Conservation (phyloP, 2,329 filamentous ascomycete genomes). For the Penicillium sp. region DNA sequence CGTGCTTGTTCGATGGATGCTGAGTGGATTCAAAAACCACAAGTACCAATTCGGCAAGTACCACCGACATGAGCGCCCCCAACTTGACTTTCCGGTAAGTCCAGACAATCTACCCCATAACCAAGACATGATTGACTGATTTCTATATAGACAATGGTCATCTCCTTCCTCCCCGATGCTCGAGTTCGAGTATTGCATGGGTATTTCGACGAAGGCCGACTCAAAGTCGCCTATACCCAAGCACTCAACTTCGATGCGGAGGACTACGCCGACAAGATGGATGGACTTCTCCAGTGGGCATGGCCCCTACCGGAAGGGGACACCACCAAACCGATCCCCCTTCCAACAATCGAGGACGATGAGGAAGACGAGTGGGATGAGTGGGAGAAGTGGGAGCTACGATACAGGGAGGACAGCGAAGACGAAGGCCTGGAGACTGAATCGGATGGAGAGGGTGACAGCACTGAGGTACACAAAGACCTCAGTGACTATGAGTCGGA, state of each 20-base stretch:
- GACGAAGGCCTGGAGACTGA: background rate
- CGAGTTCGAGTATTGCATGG: constrained; percentile 11
- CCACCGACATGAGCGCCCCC: background rate
- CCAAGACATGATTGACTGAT: background rate
- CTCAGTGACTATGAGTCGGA: background rate
- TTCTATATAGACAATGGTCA: constrained; percentile 4
- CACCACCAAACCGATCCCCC: constrained; percentile 3
- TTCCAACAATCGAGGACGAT: constrained; percentile 6
- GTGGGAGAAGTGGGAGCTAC: background rate
- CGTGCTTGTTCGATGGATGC: constrained; percentile 12
- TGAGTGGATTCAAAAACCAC: background rate
- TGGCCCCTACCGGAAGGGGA: background rate
- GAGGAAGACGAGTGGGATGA: constrained; percentile 4
- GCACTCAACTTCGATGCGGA: constrained; percentile 5
- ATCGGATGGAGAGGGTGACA: background rate
- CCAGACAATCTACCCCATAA: background rate
- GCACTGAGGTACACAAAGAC: background rate
- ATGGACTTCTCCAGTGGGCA: constrained; percentile 8
- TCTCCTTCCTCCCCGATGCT: constrained; percentile 8
- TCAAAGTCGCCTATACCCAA: constrained; percentile 8
- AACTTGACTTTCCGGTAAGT: constrained; percentile 9
- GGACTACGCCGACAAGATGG: constrained; percentile 2
- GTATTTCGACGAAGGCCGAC: constrained; percentile 3
- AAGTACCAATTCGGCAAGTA: background rate
- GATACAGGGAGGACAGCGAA: background rate